These are phyloP conservation scores for Phoenix dactylifera DNA, from an alignment of 176 grass and related monocot genomes.

Conservation along the genomic window DNA sequence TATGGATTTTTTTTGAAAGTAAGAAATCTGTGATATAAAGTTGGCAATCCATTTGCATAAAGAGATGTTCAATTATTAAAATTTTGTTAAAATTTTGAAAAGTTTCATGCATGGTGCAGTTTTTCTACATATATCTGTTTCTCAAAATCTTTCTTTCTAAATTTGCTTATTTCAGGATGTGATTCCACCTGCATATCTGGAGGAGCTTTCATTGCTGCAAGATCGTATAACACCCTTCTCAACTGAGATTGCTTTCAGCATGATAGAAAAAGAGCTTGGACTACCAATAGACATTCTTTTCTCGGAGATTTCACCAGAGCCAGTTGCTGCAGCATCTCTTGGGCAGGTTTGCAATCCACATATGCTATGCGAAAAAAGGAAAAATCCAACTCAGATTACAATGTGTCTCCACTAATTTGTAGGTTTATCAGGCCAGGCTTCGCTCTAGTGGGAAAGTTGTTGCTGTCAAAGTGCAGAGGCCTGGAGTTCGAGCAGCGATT, in stretches of 20 bases:
- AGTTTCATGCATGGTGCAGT: too few species aligned
- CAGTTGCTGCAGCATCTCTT: constrained; percentile 86
- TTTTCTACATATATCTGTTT: too few species aligned
- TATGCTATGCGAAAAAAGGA: neutral
- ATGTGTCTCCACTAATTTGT: constrained; percentile 9
- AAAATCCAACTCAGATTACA: too few species aligned
- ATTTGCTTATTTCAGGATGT: constrained; percentile 52
- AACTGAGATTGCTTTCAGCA: constrained; percentile 75
- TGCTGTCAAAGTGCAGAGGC: constrained; percentile 97
- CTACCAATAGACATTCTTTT: constrained; percentile 66
- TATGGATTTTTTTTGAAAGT: too few species aligned
- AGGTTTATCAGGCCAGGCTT: constrained; percentile 91
- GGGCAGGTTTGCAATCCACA: constrained; percentile 53
- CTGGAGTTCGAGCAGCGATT: constrained; percentile 92
- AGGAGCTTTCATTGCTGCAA: constrained; percentile 84
- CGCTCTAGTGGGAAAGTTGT: constrained; percentile 58
- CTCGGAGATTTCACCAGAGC: constrained; percentile 79
- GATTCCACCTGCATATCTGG: constrained; percentile 89
- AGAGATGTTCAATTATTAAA: too few species aligned
- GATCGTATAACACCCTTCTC: constrained; percentile 93
- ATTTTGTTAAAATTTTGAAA: too few species aligned
- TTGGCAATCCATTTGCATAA: too few species aligned
- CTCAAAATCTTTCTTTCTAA: too few species aligned
- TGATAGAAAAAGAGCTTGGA: constrained; percentile 84
- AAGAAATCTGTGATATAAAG: too few species aligned